phyloP scores from a whole-genome alignment of 148 eudicot genomes.

The Salicornia ramosissima region DNA sequence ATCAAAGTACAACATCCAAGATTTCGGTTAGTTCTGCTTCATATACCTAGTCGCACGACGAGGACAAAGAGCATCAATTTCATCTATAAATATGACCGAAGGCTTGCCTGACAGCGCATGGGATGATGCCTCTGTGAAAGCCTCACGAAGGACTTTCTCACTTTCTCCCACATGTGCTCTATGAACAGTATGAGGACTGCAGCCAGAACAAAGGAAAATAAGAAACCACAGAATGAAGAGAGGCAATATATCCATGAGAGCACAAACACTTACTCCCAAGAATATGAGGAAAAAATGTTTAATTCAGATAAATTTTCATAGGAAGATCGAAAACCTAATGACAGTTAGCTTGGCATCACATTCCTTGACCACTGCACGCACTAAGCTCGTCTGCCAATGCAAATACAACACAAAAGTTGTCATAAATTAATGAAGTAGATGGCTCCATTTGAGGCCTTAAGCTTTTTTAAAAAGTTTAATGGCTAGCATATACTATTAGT shows the following conservation, averaged over 20 bases:
- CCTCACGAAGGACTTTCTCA: slow-evolving; percentile 77
- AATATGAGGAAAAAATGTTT: too few relatives aligned
- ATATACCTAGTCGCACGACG: slow-evolving; percentile 74
- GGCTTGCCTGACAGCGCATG: slow-evolving; percentile 70
- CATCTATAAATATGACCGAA: slow-evolving; percentile 84
- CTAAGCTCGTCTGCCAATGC: slow-evolving; percentile 76
- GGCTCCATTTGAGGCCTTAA: not conserved
- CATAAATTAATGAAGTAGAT: slow-evolving; percentile 7
- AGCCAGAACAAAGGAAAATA: slow-evolving; percentile 18
- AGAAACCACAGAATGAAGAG: not conserved
- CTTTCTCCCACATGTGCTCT: slow-evolving; percentile 89
- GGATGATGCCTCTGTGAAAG: slow-evolving; percentile 79
- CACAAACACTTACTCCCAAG: not conserved
- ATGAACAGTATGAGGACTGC: slow-evolving; percentile 92
- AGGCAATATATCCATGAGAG: not conserved
- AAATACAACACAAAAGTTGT: slow-evolving; percentile 15
- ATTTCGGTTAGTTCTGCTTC: slow-evolving; percentile 3
- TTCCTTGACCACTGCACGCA: slow-evolving; percentile 94
- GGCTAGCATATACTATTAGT: not conserved
- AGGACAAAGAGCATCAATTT: slow-evolving; percentile 93
- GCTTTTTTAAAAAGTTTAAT: not conserved
- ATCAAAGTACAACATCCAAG: not conserved
- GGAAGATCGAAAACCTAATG: slow-evolving; percentile 49
- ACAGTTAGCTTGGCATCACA: slow-evolving; percentile 71
- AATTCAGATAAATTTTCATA: slow-evolving; percentile 2